Conservation (phyloP, 805 yeast genomes). For the Saccharomycopsis selenospora region DNA sequence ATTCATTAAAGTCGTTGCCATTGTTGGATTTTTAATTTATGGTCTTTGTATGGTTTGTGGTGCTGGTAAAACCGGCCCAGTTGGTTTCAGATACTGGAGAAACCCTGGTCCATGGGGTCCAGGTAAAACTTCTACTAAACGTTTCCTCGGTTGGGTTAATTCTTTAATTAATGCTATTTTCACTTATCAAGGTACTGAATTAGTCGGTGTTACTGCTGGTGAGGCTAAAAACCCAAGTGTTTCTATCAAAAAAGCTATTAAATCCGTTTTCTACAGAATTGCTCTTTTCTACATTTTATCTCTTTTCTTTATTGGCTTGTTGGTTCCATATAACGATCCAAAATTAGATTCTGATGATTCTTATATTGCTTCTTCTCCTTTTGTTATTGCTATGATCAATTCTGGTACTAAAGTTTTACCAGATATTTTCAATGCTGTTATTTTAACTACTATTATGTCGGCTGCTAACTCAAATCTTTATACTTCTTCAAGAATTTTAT, state of each 20-base stretch:
- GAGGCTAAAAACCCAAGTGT: constrained; percentile 60
- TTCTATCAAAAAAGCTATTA: constrained; percentile 61
- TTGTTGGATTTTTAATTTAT: constrained; percentile 46
- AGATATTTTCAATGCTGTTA: constrained; percentile 48
- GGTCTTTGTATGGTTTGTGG: constrained; percentile 52
- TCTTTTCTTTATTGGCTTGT: constrained; percentile 55
- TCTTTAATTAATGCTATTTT: constrained; percentile 47
- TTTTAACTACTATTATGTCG: constrained; percentile 44
- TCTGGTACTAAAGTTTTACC: constrained; percentile 50
- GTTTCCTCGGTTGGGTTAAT: constrained; percentile 48
- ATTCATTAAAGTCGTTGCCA: constrained; percentile 45
- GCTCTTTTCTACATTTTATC: constrained; percentile 53
- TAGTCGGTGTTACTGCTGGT: constrained; percentile 53
- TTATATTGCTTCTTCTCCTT: constrained; percentile 53
- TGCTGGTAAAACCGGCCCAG: constrained; percentile 49
- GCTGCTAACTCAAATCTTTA: constrained; percentile 55
- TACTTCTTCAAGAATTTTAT: constrained; percentile 48
- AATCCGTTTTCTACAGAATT: constrained; percentile 58
- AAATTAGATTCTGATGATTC: constrained; percentile 31
- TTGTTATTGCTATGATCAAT: constrained; percentile 56
- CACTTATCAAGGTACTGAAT: constrained; percentile 55
- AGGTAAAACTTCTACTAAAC: constrained; percentile 38
- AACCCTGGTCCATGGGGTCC: constrained; percentile 67
- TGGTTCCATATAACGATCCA: constrained; percentile 57
- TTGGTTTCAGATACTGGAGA: constrained; percentile 59